A percentile compares a stretch with the other conserved stretches of the same genome.
Evolutionary conservation across 305 asterid species (phyloP).

Genomic region (Fraxinus angustifolia): DNA sequence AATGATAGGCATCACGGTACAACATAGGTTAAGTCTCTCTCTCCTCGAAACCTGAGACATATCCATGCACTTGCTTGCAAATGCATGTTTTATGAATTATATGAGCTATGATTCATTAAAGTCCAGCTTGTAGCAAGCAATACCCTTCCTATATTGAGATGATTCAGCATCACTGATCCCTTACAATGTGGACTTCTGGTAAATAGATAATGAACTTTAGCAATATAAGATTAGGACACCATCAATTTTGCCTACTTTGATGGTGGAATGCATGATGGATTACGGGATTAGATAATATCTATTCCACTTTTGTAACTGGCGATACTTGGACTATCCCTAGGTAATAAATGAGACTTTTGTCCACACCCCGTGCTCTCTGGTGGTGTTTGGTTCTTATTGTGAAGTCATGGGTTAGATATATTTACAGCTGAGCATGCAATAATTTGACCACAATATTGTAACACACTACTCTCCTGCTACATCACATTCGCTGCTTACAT

Average conservation of each 20-base stretch:
- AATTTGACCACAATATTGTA: background rate
- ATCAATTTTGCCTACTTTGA: background rate
- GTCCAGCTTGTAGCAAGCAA: background rate
- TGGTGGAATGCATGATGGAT: background rate
- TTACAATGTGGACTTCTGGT: background rate
- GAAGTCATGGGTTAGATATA: background rate
- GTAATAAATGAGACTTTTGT: background rate
- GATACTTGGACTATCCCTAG: background rate
- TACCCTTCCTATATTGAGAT: background rate
- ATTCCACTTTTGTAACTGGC: background rate
- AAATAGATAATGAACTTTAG: background rate
- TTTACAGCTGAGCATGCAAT: background rate
- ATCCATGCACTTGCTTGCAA: background rate
- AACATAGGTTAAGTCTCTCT: slow-evolving; percentile 64
- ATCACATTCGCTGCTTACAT: background rate
- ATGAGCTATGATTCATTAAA: background rate
- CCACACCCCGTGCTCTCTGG: background rate
- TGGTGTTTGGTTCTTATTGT: background rate
- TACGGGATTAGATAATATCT: background rate
- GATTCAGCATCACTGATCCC: background rate
- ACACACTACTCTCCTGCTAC: background rate
- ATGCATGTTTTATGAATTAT: background rate
- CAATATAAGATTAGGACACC: background rate
- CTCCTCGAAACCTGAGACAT: background rate
- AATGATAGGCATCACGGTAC: slow-evolving; percentile 86